These are phyloP conservation scores for Coemansia sp. DNA, from an alignment of 192 early-diverging fungal genomes.

Conservation along the genomic window DNA sequence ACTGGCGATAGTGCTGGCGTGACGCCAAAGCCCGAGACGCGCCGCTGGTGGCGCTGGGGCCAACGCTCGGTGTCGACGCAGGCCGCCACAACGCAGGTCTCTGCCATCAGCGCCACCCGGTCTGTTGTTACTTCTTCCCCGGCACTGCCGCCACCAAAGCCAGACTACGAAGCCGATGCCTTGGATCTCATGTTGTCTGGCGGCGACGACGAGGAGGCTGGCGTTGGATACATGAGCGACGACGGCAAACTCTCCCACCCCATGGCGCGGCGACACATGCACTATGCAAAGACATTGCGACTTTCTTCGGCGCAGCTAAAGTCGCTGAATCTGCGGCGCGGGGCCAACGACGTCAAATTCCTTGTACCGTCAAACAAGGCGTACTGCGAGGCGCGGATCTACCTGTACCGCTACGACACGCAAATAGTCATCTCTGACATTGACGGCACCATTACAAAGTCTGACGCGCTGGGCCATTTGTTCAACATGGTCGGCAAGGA, in stretches of 20 bases:
- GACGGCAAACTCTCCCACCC: conserved; percentile 21
- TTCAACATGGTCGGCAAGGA: conserved; percentile 97
- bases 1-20: neutral
- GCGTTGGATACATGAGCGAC: conserved; percentile 34
- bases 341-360: conserved; percentile 88
- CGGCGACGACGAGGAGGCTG: conserved; percentile 23
- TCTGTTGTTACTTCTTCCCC: neutral
- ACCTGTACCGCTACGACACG: conserved; percentile 78
- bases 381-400: conserved; percentile 81
- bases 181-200: conserved; percentile 8
- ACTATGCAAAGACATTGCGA: conserved; percentile 85
- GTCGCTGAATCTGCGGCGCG: conserved; percentile 72
- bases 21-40: conserved; percentile 14
- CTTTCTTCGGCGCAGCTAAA: conserved; percentile 90
- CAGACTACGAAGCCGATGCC: neutral
- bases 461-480: conserved; percentile 92
- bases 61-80: conserved; percentile 17
- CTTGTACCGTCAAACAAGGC: conserved; percentile 75
- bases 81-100: neutral
- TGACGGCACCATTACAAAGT: conserved; percentile 98
- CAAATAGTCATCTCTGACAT: conserved; percentile 96
- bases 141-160: neutral
- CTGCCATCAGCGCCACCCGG: neutral
- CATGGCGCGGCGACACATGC: conserved; percentile 23
- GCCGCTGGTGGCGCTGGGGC: conserved; percentile 46